These are phyloP conservation scores for Dactylella cylindrospora DNA, from an alignment of 2,329 filamentous ascomycete species.

Conservation along the genomic window DNA sequence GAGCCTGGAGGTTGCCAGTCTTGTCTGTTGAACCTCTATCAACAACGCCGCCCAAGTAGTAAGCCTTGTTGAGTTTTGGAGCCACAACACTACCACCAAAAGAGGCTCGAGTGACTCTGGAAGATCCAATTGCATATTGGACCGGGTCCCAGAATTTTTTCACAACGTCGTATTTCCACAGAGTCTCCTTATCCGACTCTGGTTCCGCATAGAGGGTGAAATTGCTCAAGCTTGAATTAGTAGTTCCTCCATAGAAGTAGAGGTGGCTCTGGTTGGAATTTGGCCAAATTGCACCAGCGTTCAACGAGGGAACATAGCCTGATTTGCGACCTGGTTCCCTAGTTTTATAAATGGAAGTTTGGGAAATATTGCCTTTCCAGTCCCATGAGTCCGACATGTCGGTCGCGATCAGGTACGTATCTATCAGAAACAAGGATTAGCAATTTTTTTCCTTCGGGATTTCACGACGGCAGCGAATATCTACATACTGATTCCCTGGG, in stretches of 20 bases:
- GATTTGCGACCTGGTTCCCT: conserved; percentile 30
- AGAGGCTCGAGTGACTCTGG: conserved; percentile 18
- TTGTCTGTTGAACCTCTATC: conserved; percentile 29
- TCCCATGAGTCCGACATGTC: conserved; percentile 38
- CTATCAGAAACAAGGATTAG: conserved; percentile 1
- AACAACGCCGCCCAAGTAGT: conserved; percentile 26
- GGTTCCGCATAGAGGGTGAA: conserved; percentile 22
- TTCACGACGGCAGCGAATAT: background rate
- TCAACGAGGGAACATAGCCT: conserved; percentile 31
- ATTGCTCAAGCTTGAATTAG: conserved; percentile 33
- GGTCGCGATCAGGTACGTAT: conserved; percentile 34
- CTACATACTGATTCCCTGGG: conserved; percentile 33
- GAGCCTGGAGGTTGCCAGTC: conserved; percentile 20
- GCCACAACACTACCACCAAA: conserved; percentile 29
- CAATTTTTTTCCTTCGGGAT: too few relatives aligned
- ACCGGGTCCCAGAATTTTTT: conserved; percentile 38
- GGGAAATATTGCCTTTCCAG: conserved; percentile 38
- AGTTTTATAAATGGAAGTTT: conserved; percentile 30
- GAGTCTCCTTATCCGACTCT: conserved; percentile 16
- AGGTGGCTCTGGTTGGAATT: conserved; percentile 26
- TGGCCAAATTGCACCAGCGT: conserved; percentile 32
- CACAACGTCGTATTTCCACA: conserved; percentile 38
- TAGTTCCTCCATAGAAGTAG: conserved; percentile 34
- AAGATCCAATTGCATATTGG: conserved; percentile 7
- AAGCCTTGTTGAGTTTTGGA: conserved; percentile 26